Percentiles rank a stretch among this genome's conserved stretches.
Evolutionary conservation across 306 rosid species (phyloP).

Genomic region (Casuarina glauca): DNA sequence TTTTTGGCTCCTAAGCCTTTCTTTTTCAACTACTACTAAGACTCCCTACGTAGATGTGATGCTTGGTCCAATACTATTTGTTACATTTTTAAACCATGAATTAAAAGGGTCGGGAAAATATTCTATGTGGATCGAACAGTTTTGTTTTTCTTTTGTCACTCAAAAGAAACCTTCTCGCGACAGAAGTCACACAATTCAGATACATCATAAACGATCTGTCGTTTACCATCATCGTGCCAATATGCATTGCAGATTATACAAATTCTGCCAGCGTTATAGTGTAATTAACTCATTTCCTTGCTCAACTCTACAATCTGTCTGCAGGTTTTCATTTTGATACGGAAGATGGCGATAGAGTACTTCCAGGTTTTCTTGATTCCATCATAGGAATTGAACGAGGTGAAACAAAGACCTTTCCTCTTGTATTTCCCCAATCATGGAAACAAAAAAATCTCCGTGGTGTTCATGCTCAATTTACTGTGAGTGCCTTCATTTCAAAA

Average conservation of each 20-base stretch:
- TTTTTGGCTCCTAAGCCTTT: too few species aligned
- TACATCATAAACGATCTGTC: not conserved
- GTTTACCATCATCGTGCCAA: slow-evolving; percentile 4
- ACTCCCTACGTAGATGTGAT: too few species aligned
- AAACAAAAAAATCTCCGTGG: slow-evolving; percentile 77
- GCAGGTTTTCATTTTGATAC: slow-evolving; percentile 88
- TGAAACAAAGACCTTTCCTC: slow-evolving; percentile 82
- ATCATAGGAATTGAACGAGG: slow-evolving; percentile 70
- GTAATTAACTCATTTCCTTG: slow-evolving; percentile 17
- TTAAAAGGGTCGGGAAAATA: too few species aligned
- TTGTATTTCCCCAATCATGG: slow-evolving; percentile 92
- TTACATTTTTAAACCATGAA: too few species aligned
- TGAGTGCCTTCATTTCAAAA: slow-evolving; percentile 40
- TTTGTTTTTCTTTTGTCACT: too few species aligned
- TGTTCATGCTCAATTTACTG: slow-evolving; percentile 86
- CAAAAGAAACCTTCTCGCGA: too few species aligned
- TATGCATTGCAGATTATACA: slow-evolving; percentile 27
- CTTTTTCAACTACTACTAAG: too few species aligned
- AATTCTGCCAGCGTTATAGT: not conserved
- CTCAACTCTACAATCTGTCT: slow-evolving; percentile 33
- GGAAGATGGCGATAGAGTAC: slow-evolving; percentile 65
- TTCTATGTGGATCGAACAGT: too few species aligned
- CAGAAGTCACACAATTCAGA: too few species aligned
- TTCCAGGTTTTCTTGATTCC: slow-evolving; percentile 83
- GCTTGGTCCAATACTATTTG: too few species aligned